phyloP scores from a whole-genome alignment of 495 filamentous ascomycete genomes.

The Cercophora scortea region DNA sequence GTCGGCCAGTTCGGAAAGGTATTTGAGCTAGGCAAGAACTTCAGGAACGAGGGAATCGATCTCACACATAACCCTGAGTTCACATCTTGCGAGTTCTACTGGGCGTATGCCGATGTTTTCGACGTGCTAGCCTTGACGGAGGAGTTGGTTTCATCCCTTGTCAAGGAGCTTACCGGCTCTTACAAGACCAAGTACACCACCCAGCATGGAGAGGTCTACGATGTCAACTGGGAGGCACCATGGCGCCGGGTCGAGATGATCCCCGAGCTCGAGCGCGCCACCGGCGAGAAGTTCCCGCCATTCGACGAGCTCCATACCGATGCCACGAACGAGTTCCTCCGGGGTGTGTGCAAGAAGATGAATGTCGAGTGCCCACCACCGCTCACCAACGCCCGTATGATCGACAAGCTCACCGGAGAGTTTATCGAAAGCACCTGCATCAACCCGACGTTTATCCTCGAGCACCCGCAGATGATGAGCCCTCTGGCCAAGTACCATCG shows the following conservation, averaged over 20 bases:
- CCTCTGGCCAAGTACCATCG: constrained; percentile 95
- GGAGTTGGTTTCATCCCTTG: constrained; percentile 85
- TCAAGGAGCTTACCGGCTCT: constrained; percentile 79
- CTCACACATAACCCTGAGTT: constrained; percentile 91
- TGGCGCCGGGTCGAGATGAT: constrained; percentile 98
- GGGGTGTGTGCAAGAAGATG: constrained; percentile 75
- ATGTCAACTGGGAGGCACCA: constrained; percentile 91
- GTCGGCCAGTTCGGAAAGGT: constrained; percentile 70
- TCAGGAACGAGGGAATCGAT: constrained; percentile 93
- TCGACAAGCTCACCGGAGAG: constrained; percentile 93
- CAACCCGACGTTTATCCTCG: constrained; percentile 86
- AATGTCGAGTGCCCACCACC: constrained; percentile 85
- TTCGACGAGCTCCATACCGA: constrained; percentile 81
- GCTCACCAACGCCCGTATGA: constrained; percentile 91
- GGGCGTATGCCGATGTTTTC: constrained; percentile 87
- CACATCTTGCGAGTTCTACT: constrained; percentile 96
- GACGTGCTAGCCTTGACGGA: constrained; percentile 92
- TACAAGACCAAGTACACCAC: constrained; percentile 77
- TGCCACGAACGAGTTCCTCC: constrained; percentile 81
- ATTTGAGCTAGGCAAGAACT: constrained; percentile 89
- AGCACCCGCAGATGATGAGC: constrained; percentile 94
- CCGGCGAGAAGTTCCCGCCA: constrained; percentile 88
- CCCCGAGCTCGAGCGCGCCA: constrained; percentile 79
- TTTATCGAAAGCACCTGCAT: constrained; percentile 92
- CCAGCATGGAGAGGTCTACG: constrained; percentile 72